Evolutionary conservation across 2,329 filamentous ascomycete species (phyloP).

Genomic region (Ramularia collo-cygni): DNA sequence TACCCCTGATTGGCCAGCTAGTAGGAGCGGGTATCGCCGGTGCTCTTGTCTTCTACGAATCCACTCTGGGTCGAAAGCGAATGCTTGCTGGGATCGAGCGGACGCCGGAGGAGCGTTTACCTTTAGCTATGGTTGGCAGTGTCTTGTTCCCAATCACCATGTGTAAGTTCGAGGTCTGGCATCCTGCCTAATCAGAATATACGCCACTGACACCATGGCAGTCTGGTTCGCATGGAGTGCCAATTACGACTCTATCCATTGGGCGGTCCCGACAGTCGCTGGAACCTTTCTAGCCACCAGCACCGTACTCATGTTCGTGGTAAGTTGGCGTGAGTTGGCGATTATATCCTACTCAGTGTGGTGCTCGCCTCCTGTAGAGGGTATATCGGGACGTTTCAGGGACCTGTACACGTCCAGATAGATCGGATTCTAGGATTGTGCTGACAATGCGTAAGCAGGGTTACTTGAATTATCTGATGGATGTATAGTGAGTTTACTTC

Average conservation of each 20-base stretch:
- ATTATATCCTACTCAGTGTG: no score
- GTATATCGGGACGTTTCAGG: no score
- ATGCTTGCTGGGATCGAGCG: conserved; percentile 29
- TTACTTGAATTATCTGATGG: conserved; percentile 47
- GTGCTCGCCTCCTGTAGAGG: no score
- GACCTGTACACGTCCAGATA: no score
- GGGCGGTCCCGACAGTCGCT: conserved; percentile 41
- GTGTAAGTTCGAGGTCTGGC: conserved; percentile 9
- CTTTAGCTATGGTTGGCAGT: conserved; percentile 28
- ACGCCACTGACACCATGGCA: neutral
- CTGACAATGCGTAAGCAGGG: no score
- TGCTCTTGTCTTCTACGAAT: conserved; percentile 37
- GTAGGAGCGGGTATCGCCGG: conserved; percentile 44
- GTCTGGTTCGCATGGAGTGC: conserved; percentile 30
- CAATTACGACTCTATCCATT: conserved; percentile 37
- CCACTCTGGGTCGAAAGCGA: conserved; percentile 33
- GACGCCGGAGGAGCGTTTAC: conserved; percentile 38
- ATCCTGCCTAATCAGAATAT: neutral
- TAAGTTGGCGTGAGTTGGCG: no score
- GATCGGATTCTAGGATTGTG: no score
- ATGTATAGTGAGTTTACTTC: conserved; percentile 43
- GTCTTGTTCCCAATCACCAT: conserved; percentile 29
- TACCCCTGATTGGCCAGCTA: conserved; percentile 46
- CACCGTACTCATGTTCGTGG: conserved; percentile 45
- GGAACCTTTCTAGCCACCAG: conserved; percentile 36